Evolutionary conservation across 2,329 filamentous ascomycete species (phyloP), one percentile per base, ranked within the genome.

Genomic region (Thielaviopsis ethacetica): DNA sequence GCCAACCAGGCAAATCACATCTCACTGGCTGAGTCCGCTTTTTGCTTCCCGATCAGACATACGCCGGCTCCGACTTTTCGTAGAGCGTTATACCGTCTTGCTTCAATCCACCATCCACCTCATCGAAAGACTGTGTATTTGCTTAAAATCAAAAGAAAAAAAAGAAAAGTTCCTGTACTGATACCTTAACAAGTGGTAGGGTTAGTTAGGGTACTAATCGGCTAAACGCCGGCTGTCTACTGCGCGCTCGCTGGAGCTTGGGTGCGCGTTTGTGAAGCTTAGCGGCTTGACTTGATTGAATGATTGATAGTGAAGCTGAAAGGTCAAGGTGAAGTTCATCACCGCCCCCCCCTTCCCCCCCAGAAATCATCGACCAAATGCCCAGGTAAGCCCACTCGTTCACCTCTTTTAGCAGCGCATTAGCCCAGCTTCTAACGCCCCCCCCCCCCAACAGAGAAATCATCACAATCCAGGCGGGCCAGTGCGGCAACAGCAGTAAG

Each of bases 401-500:
- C 9, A 19, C 21, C n/a, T 7, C 22, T 24, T 41, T 24, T 53
- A 10, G n/a, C 24, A 19, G 17, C 27, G 15, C 15, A 49, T 17
- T 13, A 24, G 10, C 30, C 26, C 12, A 24, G 22, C 44, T 51
- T 55, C 57, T 62, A 59, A 62, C 57, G 21, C 21, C 2, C 12
- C 9, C 19, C 17, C 21, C 2, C 12, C 9, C 19, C 17, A 59
- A 1, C 66, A 96, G 93, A 74, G 93, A 98, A 81, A 98, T 98
- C 68, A 98, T 98, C 73, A 98, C 94, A 63, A 86, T 98, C 67
- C 93, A 98, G 75, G 91, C 94, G 64, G 93, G 93, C 80, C 93
- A 97, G 75, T 97, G 93, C 80, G 93, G 91, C 81, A 97, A 97
- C 76, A 96, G 91, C 82, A 91, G 91, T 95, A 71, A 78, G 88